Conservation (phyloP, 75 land plant species). For the Larix kaempferi region DNA sequence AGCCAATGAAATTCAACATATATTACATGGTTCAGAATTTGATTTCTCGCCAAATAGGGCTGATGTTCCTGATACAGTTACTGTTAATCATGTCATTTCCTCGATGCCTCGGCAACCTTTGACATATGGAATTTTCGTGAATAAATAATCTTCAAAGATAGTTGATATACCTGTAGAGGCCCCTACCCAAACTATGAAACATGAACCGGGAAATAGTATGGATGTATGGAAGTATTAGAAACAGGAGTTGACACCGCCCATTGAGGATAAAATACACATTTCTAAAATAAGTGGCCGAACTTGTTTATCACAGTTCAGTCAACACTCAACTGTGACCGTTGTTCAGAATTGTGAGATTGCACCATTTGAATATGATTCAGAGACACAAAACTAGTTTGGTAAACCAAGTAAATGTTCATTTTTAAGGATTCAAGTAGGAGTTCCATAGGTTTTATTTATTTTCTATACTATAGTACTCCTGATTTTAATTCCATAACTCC, state of each 20-base stretch:
- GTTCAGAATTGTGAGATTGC: background rate
- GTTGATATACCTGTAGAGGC: background rate
- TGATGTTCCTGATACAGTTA: too few relatives aligned
- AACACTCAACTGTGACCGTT: background rate
- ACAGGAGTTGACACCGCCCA: background rate
- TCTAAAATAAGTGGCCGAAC: background rate
- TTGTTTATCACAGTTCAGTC: background rate
- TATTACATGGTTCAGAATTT: too few relatives aligned
- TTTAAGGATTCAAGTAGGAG: too few relatives aligned
- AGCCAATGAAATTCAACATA: too few relatives aligned
- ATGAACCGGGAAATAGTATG: background rate
- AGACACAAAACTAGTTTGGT: background rate
- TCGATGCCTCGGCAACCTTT: too few relatives aligned
- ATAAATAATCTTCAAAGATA: background rate
- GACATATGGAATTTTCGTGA: background rate
- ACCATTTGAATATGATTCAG: background rate
- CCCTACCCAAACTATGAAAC: background rate
- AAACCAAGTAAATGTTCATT: background rate
- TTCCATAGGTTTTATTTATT: too few relatives aligned
- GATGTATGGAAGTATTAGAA: background rate
- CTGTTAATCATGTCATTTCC: too few relatives aligned
- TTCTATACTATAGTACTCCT: too few relatives aligned
- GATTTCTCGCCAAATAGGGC: too few relatives aligned
- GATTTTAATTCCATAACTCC: too few relatives aligned
- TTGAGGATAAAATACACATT: background rate